phyloP scores from a whole-genome alignment of 2,329 filamentous ascomycete genomes.

The Monosporascus sp. region DNA sequence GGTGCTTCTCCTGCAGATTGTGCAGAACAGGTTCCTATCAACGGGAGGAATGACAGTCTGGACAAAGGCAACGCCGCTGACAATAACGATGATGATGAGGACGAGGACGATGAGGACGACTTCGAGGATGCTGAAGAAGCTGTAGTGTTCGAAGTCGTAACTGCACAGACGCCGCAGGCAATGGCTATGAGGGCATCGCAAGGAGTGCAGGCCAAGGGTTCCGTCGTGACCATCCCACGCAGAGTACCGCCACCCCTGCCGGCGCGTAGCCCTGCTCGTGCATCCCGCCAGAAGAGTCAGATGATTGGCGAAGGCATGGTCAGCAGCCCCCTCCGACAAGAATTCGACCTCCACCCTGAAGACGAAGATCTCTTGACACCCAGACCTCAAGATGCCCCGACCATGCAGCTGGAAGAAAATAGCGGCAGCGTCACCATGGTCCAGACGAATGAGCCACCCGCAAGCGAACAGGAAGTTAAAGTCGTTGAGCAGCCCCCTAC shows the following conservation, averaged over 20 bases:
- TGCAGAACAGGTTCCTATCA: background rate
- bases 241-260: constrained; percentile 73
- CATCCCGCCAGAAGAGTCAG: constrained; percentile 48
- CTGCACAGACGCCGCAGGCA: constrained; percentile 49
- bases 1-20: background rate
- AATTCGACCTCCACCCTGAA: constrained; percentile 32
- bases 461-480: background rate
- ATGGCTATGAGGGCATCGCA: constrained; percentile 59
- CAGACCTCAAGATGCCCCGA: constrained; percentile 11
- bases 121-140: constrained; percentile 53
- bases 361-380: constrained; percentile 18
- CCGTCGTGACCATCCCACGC: constrained; percentile 80
- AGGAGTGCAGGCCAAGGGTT: constrained; percentile 66
- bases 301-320: constrained; percentile 54
- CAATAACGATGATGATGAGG: constrained; percentile 42
- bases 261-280: constrained; percentile 65
- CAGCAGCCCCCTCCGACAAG: constrained; percentile 45
- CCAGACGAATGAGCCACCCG: background rate
- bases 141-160: constrained; percentile 63
- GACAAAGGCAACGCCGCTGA: constrained; percentile 21
- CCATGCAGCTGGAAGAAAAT: constrained; percentile 2
- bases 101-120: constrained; percentile 43
- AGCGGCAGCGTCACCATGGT: background rate
- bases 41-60: constrained; percentile 3
- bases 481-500: constrained; percentile 2